Conservation (phyloP, 2,329 filamentous ascomycete species). For the Aspergillus tanneri region DNA sequence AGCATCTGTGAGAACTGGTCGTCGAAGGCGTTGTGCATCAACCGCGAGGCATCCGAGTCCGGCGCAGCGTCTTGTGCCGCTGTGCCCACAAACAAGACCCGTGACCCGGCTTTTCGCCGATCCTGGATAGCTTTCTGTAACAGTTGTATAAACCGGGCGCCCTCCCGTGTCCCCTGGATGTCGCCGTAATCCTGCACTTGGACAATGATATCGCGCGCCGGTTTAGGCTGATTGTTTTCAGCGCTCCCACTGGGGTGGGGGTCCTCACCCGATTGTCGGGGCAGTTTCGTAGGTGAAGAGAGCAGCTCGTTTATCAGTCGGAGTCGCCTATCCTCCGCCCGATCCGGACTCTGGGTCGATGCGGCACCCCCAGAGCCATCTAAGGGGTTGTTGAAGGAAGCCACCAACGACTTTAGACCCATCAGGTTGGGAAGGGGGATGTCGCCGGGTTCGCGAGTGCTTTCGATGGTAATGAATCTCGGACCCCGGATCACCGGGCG, state of each 20-base stretch:
- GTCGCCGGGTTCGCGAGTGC: slow-evolving; percentile 30
- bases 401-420: slow-evolving; percentile 32
- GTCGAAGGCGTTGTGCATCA: slow-evolving; percentile 47
- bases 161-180: slow-evolving; percentile 67
- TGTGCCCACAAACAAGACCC: slow-evolving; percentile 77
- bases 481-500: slow-evolving; percentile 23
- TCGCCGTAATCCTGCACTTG: slow-evolving; percentile 81
- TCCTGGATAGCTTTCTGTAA: slow-evolving; percentile 71
- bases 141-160: slow-evolving; percentile 66
- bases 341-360: slow-evolving; percentile 21
- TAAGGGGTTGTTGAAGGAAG: slow-evolving; percentile 31
- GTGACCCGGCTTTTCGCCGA: slow-evolving; percentile 68
- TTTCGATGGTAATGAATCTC: slow-evolving; percentile 38
- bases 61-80: slow-evolving; percentile 53
- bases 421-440: slow-evolving; percentile 35
- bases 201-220: slow-evolving; percentile 59
- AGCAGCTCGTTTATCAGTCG: slow-evolving; percentile 39
- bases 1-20: slow-evolving; percentile 54
- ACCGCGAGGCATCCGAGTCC: slow-evolving; percentile 43
- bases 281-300: slow-evolving; percentile 22
- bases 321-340: slow-evolving; percentile 33
- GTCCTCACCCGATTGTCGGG: slow-evolving; percentile 9
- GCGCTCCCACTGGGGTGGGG: neutral
- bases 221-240: slow-evolving; percentile 8
- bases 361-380: slow-evolving; percentile 22